Evolutionary conservation across 164 flowering plant genomes (phyloP).

Genomic region (Vitis labrusca): DNA sequence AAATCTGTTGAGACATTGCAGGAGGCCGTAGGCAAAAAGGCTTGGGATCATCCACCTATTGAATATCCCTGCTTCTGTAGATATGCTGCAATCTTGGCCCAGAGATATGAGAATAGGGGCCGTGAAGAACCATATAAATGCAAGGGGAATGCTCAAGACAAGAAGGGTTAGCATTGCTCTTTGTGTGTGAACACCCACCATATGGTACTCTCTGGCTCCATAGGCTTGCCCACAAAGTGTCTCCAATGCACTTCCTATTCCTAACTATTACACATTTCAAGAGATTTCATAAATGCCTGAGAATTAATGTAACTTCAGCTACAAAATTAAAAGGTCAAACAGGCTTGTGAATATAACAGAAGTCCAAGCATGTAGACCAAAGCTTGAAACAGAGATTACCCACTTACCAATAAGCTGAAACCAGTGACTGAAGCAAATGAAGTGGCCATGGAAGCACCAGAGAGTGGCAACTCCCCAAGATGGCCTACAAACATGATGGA

Average conservation of each 20-base stretch:
- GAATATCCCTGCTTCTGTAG: slow-evolving; percentile 25
- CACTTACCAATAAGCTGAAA: slow-evolving; percentile 46
- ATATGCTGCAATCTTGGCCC: slow-evolving; percentile 33
- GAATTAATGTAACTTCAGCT: slow-evolving; percentile 3
- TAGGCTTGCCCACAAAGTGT: slow-evolving; percentile 45
- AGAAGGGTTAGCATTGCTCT: slow-evolving; percentile 30
- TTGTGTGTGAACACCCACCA: slow-evolving; percentile 38
- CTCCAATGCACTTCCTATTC: slow-evolving; percentile 54
- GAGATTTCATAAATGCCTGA: too few species aligned
- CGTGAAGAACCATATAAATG: slow-evolving; percentile 28
- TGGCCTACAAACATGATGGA: slow-evolving; percentile 55
- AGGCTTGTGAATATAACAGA: not conserved
- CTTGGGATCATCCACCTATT: slow-evolving; percentile 43
- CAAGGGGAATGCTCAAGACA: slow-evolving; percentile 19
- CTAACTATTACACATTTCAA: slow-evolving; percentile 22
- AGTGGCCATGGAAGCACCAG: slow-evolving; percentile 59
- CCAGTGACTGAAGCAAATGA: slow-evolving; percentile 57
- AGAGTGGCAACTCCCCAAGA: slow-evolving; percentile 48
- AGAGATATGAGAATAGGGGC: slow-evolving; percentile 20
- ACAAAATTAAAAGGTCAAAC: not conserved
- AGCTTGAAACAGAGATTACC: too few species aligned
- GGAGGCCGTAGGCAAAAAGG: slow-evolving; percentile 39
- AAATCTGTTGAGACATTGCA: slow-evolving; percentile 41
- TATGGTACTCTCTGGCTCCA: slow-evolving; percentile 36
- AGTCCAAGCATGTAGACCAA: not conserved